A percentile compares a stretch with the other conserved stretches of the same genome.
Conservation (phyloP, 805 yeast species). For the Kuraishia ogatae region DNA sequence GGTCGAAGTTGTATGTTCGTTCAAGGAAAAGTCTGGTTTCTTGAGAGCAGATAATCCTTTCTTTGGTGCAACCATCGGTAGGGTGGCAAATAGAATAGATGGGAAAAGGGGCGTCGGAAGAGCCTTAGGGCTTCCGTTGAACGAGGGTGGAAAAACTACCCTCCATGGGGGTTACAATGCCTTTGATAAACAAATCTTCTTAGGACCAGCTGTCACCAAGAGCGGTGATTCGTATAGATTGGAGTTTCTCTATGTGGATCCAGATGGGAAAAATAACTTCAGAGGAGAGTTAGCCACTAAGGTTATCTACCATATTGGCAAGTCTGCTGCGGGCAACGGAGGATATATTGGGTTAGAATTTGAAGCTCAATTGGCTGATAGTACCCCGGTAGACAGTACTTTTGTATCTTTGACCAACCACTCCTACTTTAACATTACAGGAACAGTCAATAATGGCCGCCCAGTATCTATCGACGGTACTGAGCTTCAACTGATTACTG, state of each 20-base stretch:
- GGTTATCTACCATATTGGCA: background rate
- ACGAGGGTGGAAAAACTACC: slow-evolving; percentile 26
- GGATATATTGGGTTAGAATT: slow-evolving; percentile 41
- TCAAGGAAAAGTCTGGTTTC: slow-evolving; percentile 23
- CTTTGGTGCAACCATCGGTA: slow-evolving; percentile 59
- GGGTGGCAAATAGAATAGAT: slow-evolving; percentile 53
- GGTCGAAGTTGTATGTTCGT: slow-evolving; percentile 30
- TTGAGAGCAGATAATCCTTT: slow-evolving; percentile 29
- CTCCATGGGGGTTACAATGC: slow-evolving; percentile 52
- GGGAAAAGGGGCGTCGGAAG: slow-evolving; percentile 30
- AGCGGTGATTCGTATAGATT: slow-evolving; percentile 22
- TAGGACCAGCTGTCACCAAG: slow-evolving; percentile 41
- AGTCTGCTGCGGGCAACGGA: background rate
- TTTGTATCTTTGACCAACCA: slow-evolving; percentile 55
- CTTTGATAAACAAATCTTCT: slow-evolving; percentile 38
- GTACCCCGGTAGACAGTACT: slow-evolving; percentile 30
- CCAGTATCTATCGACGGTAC: slow-evolving; percentile 26
- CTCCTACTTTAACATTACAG: slow-evolving; percentile 44
- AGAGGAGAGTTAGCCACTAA: background rate
- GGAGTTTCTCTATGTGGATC: slow-evolving; percentile 33
- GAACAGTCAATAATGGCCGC: slow-evolving; percentile 9
- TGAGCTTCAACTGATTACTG: slow-evolving; percentile 27
- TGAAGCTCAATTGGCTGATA: slow-evolving; percentile 26
- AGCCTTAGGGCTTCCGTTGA: slow-evolving; percentile 30
- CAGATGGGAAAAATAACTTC: slow-evolving; percentile 24